Evolutionary conservation across 192 early-diverging fungal genomes (phyloP).

Genomic region (Physocladia obscura): DNA sequence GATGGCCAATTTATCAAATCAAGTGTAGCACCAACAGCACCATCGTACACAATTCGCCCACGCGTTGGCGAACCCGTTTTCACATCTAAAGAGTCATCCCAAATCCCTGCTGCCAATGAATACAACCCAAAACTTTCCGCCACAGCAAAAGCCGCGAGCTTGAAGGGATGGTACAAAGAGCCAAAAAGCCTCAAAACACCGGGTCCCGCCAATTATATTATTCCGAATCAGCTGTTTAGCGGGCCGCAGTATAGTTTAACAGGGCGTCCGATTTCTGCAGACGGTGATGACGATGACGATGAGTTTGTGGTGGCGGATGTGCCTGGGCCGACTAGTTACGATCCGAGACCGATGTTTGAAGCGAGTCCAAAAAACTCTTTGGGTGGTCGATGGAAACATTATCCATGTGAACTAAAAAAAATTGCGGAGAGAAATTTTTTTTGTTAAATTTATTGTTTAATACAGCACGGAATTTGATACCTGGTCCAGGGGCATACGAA

Average conservation of each 20-base stretch:
- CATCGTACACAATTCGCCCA: constrained; percentile 38
- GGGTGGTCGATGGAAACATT: constrained; percentile 20
- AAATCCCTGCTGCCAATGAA: constrained; percentile 41
- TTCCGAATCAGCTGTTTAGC: constrained; percentile 42
- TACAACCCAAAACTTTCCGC: constrained; percentile 46
- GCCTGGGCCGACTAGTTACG: constrained; percentile 46
- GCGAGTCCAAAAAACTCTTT: constrained; percentile 38
- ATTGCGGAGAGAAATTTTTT: no score
- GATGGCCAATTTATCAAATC: constrained; percentile 30
- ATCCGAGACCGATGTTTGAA: constrained; percentile 35
- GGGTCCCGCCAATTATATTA: constrained; percentile 58
- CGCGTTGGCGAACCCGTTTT: constrained; percentile 39
- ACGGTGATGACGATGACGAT: constrained; percentile 31
- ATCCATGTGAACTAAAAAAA: constrained; percentile 17
- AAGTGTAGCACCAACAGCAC: constrained; percentile 31
- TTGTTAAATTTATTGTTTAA: no score
- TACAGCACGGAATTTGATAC: constrained; percentile 22
- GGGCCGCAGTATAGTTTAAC: constrained; percentile 50
- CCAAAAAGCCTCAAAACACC: constrained; percentile 54
- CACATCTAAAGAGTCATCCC: constrained; percentile 28
- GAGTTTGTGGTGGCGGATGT: constrained; percentile 16
- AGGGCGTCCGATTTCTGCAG: constrained; percentile 29
- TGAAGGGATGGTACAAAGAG: constrained; percentile 56
- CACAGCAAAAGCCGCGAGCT: constrained; percentile 43
- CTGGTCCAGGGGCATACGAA: constrained; percentile 49